These are phyloP conservation scores for Strobilomyces dryophilus DNA, from an alignment of 768 basidiomycete species.

Conservation along the genomic window DNA sequence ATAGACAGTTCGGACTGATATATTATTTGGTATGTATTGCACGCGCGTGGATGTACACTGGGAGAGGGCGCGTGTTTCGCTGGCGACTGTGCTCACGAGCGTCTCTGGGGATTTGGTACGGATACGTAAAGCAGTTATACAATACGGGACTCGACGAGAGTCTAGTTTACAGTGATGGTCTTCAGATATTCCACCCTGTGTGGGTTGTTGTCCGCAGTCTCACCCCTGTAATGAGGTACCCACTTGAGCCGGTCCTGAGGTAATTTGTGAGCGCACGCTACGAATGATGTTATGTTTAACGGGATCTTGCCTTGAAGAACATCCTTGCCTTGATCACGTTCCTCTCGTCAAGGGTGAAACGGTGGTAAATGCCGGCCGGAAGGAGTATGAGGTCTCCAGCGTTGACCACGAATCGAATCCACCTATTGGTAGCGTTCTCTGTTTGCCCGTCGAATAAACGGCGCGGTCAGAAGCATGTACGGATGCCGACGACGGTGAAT, in stretches of 20 bases:
- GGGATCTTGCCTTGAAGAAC: constrained; percentile 67
- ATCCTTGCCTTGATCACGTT: constrained; percentile 75
- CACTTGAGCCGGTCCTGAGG: constrained; percentile 87
- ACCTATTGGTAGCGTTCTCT: constrained; percentile 65
- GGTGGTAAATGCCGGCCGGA: constrained; percentile 91
- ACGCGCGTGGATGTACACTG: not conserved
- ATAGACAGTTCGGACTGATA: not conserved
- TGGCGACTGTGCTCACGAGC: no score
- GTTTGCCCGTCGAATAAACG: not conserved
- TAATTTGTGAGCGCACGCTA: not conserved
- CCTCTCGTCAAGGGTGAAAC: constrained; percentile 81
- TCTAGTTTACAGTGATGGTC: constrained; percentile 37
- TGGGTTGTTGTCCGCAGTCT: constrained; percentile 59
- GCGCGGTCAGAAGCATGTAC: not conserved
- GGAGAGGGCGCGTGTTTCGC: not conserved
- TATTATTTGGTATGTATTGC: constrained; percentile 12
- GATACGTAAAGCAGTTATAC: not conserved
- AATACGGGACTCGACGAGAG: not conserved
- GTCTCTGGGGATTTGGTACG: not conserved
- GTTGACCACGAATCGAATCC: constrained; percentile 77
- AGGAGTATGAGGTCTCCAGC: constrained; percentile 84
- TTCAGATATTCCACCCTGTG: constrained; percentile 60
- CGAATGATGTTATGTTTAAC: not conserved
- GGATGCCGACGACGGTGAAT: not conserved
- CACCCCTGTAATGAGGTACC: constrained; percentile 67